phyloP scores from a whole-genome alignment of 805 yeast genomes.

The Barnettozyma siamensis region DNA sequence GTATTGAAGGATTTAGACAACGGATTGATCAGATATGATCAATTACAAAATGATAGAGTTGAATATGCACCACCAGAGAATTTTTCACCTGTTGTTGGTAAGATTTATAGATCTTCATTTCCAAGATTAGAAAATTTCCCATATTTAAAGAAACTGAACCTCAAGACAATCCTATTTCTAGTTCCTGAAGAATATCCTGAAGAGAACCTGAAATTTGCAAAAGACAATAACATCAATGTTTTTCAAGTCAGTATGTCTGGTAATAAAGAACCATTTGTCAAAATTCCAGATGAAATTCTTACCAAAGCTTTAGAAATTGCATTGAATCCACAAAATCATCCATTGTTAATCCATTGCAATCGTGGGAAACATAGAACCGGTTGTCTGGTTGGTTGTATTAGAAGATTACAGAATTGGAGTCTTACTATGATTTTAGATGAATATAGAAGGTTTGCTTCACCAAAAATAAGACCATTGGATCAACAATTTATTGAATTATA shows the following conservation, averaged over 20 bases:
- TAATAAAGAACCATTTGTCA: slow-evolving; percentile 90
- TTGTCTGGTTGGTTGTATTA: slow-evolving; percentile 86
- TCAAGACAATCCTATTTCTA: slow-evolving; percentile 74
- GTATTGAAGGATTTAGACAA: slow-evolving; percentile 13
- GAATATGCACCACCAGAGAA: slow-evolving; percentile 71
- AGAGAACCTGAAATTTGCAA: slow-evolving; percentile 62
- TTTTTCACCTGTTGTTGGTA: slow-evolving; percentile 74
- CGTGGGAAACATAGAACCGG: slow-evolving; percentile 97
- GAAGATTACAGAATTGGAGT: slow-evolving; percentile 89
- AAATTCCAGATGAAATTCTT: slow-evolving; percentile 59
- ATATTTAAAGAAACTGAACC: slow-evolving; percentile 53
- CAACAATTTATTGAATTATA: slow-evolving; percentile 93
- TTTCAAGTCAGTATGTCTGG: slow-evolving; percentile 93
- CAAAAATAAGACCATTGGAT: slow-evolving; percentile 92
- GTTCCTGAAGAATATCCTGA: slow-evolving; percentile 90
- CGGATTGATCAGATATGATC: slow-evolving; percentile 2
- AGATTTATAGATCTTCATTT: slow-evolving; percentile 82
- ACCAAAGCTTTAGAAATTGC: slow-evolving; percentile 79
- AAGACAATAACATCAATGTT: slow-evolving; percentile 54
- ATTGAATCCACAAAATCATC: slow-evolving; percentile 82
- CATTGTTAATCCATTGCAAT: slow-evolving; percentile 89
- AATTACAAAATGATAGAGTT: slow-evolving; percentile 14
- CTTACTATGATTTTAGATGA: slow-evolving; percentile 93
- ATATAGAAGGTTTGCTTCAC: slow-evolving; percentile 89
- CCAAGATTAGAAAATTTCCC: slow-evolving; percentile 81